Percentiles rank a stretch among this genome's conserved stretches.
These are phyloP conservation scores for Ettlia oleoabundans DNA, from an alignment of 139 green algal genomes.

Conservation along the genomic window DNA sequence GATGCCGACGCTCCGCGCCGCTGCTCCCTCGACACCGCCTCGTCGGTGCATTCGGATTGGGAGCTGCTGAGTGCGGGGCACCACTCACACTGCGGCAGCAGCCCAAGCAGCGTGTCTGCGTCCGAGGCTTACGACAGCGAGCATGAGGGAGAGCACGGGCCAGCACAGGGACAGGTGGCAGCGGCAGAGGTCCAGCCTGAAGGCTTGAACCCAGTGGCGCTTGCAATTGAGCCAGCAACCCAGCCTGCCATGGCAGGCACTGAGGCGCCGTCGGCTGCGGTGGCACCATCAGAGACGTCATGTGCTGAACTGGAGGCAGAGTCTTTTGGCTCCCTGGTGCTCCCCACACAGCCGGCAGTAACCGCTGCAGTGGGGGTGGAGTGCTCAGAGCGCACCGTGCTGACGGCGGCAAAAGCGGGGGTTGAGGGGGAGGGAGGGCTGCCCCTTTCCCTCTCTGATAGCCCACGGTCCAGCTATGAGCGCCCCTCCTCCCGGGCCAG, in stretches of 20 bases:
- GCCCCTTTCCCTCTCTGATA: background rate
- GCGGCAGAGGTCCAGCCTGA: background rate
- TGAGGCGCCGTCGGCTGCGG: too few relatives aligned
- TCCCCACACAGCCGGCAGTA: too few relatives aligned
- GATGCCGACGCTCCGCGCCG: background rate
- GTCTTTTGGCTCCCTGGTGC: too few relatives aligned
- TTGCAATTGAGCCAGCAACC: too few relatives aligned
- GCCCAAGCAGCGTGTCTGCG: constrained; percentile 2
- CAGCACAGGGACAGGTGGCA: background rate
- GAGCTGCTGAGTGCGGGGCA: constrained; percentile 10
- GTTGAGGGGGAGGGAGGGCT: too few relatives aligned
- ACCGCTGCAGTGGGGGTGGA: too few relatives aligned
- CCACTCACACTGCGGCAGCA: constrained; percentile 20
- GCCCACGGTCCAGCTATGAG: constrained; percentile 4
- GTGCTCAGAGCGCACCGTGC: too few relatives aligned
- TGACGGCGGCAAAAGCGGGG: too few relatives aligned
- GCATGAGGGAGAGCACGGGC: background rate
- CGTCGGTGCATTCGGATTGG: constrained; percentile 6
- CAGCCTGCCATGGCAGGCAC: too few relatives aligned
- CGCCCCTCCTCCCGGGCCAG: background rate
- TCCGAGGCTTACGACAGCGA: constrained; percentile 8
- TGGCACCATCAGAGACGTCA: too few relatives aligned
- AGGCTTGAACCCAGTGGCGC: background rate
- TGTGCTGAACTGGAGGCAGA: too few relatives aligned
- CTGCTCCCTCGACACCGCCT: background rate